These are phyloP conservation scores for Lactuca sativa DNA, from an alignment of 129 eudicot species.

Conservation along the genomic window DNA sequence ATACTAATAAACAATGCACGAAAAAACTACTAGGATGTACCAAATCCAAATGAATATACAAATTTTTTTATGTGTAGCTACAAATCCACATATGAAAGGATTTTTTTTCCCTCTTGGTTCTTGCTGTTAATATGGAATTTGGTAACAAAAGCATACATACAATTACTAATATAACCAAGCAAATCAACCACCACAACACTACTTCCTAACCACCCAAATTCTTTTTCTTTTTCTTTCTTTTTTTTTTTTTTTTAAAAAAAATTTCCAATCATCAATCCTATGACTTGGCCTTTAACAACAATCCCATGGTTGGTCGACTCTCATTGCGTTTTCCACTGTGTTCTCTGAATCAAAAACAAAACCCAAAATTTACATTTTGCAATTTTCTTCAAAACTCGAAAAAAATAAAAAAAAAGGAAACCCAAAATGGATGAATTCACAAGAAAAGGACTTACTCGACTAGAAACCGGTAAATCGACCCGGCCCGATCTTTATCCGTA, in stretches of 20 bases:
- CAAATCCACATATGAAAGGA: slow-evolving; percentile 1
- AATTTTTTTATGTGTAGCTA: slow-evolving; percentile 3
- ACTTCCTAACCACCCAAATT: slow-evolving; percentile 13
- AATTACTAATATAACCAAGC: slow-evolving; percentile 8
- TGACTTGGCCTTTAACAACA: slow-evolving; percentile 37
- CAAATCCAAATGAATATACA: slow-evolving; percentile 25
- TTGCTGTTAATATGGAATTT: slow-evolving; percentile 27
- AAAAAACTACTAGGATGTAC: background rate
- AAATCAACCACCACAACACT: slow-evolving; percentile 21
- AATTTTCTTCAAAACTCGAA: background rate
- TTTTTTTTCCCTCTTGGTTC: slow-evolving; percentile 23
- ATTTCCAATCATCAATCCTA: background rate
- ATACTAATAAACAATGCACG: background rate
- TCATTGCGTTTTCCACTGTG: slow-evolving; percentile 31
- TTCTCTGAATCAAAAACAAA: slow-evolving; percentile 32
- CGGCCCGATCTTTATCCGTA: slow-evolving; percentile 50
- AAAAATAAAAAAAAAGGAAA: background rate
- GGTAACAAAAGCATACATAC: slow-evolving; percentile 23
- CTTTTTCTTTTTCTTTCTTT: background rate
- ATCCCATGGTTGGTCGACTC: slow-evolving; percentile 31
- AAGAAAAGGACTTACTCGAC: slow-evolving; percentile 47
- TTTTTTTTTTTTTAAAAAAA: background rate
- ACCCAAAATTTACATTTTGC: background rate
- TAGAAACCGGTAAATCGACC: slow-evolving; percentile 56
- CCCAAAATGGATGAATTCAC: background rate